Evolutionary conservation across 2,329 filamentous ascomycete species (phyloP).

Genomic region (Ophiostoma montium): DNA sequence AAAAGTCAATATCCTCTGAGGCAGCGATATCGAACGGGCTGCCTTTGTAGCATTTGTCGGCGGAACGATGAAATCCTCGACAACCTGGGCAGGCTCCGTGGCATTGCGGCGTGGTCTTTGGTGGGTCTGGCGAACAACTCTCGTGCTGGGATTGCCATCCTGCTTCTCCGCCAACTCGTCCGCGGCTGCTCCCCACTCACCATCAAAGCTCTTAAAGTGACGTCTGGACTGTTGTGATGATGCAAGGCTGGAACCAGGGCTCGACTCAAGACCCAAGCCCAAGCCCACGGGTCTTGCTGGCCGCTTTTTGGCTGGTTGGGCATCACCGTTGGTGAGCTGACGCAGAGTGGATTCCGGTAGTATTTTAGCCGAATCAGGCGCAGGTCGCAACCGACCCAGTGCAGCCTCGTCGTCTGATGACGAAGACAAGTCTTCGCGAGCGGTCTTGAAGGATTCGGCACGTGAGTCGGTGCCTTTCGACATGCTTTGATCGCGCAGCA

Average conservation of each 20-base stretch:
- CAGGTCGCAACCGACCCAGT: constrained; percentile 34
- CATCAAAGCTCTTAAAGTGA: constrained; percentile 43
- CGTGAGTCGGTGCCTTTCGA: constrained; percentile 46
- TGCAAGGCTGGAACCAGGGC: constrained; percentile 25
- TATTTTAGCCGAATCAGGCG: constrained; percentile 24
- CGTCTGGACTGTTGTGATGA: constrained; percentile 30
- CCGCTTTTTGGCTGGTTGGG: constrained; percentile 15
- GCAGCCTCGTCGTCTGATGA: constrained; percentile 47
- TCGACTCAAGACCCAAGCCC: constrained; percentile 29
- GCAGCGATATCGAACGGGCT: constrained; percentile 31
- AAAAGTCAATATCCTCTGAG: constrained; percentile 26
- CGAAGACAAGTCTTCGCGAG: constrained; percentile 41
- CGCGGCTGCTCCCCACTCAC: constrained; percentile 36
- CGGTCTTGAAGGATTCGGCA: constrained; percentile 59
- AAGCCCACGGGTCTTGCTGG: constrained; percentile 26
- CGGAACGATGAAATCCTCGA: constrained; percentile 33
- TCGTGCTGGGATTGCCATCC: constrained; percentile 38
- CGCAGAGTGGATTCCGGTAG: constrained; percentile 31
- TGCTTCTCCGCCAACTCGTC: constrained; percentile 37
- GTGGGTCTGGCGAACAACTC: constrained; percentile 38
- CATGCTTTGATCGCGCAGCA: constrained; percentile 31
- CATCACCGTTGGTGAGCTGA: constrained; percentile 17
- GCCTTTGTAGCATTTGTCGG: constrained; percentile 39
- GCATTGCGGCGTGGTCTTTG: constrained; percentile 17
- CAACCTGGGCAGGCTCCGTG: constrained; percentile 19